Conservation (phyloP, 2,329 filamentous ascomycete genomes). For the Cytospora mali region DNA sequence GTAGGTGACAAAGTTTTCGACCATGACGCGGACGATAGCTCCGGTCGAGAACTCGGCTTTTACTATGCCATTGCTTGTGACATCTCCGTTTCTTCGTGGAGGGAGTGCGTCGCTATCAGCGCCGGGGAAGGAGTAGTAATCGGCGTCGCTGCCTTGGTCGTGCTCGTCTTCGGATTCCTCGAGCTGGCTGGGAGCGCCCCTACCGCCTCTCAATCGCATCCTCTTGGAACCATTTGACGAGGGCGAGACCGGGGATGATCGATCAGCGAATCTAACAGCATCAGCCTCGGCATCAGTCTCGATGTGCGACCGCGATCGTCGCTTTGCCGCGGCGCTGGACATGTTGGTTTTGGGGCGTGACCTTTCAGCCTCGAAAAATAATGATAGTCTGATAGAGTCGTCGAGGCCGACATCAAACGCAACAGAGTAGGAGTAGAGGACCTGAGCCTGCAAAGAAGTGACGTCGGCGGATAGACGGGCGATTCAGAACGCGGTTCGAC, state of each 20-base stretch:
- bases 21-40: constrained; percentile 82
- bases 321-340: constrained; percentile 39
- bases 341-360: constrained; percentile 24
- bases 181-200: constrained; percentile 28
- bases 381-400: not conserved
- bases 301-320: constrained; percentile 47
- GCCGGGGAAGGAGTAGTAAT: constrained; percentile 30
- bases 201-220: constrained; percentile 35
- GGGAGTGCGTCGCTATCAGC: constrained; percentile 30
- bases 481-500: constrained; percentile 22
- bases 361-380: not conserved
- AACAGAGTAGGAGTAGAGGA: not conserved
- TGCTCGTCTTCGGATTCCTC: constrained; percentile 30
- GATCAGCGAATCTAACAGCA: constrained; percentile 28
- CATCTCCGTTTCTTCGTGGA: constrained; percentile 9
- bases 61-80: constrained; percentile 25
- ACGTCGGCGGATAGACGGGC: not conserved
- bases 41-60: constrained; percentile 64
- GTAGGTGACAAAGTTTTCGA: constrained; percentile 94
- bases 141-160: constrained; percentile 24
- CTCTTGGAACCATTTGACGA: constrained; percentile 41
- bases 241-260: constrained; percentile 31
- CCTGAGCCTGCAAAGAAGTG: not conserved
- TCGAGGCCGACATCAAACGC: constrained; percentile 5
- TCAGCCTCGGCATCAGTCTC: constrained; percentile 44